Evolutionary conservation across 2,329 filamentous ascomycete genomes (phyloP).

Genomic region (Fusarium transvaalense): DNA sequence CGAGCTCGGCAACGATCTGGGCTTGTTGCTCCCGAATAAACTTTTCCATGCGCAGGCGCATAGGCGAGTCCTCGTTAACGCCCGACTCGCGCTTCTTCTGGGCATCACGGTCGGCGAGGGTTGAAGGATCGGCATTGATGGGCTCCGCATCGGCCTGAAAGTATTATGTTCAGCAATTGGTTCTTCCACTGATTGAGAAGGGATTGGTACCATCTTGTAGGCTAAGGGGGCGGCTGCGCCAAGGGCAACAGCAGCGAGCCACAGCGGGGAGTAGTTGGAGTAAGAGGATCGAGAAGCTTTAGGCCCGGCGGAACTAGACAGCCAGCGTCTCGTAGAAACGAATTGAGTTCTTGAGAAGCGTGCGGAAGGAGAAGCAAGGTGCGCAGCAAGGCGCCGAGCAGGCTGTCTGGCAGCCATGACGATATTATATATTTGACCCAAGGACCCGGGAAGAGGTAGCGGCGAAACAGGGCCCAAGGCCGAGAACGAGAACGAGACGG

Average conservation of each 20-base stretch:
- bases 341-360: conserved; percentile 47
- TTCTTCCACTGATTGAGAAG: not conserved
- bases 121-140: conserved; percentile 69
- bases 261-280: conserved; percentile 42
- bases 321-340: conserved; percentile 43
- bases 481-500: conserved; percentile 18
- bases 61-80: conserved; percentile 83
- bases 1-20: conserved; percentile 85
- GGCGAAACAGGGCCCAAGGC: conserved; percentile 17
- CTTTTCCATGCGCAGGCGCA: conserved; percentile 97
- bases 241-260: conserved; percentile 58
- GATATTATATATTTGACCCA: conserved; percentile 41
- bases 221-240: conserved; percentile 65
- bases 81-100: conserved; percentile 78
- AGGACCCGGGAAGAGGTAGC: conserved; percentile 16
- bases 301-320: conserved; percentile 44
- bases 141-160: conserved; percentile 58
- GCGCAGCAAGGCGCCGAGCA: conserved; percentile 49
- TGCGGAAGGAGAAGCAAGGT: conserved; percentile 46
- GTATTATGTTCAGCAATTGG: conserved; percentile 32
- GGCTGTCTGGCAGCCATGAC: conserved; percentile 53
- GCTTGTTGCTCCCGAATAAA: conserved; percentile 95
- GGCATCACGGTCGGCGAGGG: conserved; percentile 87
- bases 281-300: conserved; percentile 38
- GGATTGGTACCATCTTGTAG: conserved; percentile 68